phyloP scores from a whole-genome alignment of 2,329 filamentous ascomycete genomes.

The Arthrinium phaeospermum region DNA sequence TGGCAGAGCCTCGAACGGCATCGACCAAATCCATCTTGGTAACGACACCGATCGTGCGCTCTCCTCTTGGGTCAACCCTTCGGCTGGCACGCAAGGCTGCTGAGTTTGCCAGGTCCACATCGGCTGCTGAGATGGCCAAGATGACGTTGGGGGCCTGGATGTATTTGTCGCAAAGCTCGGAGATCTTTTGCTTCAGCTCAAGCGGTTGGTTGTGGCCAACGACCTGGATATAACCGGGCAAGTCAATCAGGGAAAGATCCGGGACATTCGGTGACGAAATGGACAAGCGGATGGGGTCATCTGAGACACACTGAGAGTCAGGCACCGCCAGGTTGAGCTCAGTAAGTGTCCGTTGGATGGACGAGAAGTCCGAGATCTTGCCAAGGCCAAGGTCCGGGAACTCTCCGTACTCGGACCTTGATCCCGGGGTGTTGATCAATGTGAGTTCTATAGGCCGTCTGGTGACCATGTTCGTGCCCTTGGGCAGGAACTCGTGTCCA shows the following conservation, averaged over 20 bases:
- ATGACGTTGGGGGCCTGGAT: conserved; percentile 97
- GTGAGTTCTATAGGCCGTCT: conserved; percentile 94
- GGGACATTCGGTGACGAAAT: conserved; percentile 96
- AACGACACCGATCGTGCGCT: conserved; percentile 97
- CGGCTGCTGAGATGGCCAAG: conserved; percentile 93
- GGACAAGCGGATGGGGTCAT: conserved; percentile 94
- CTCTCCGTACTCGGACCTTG: conserved; percentile 89
- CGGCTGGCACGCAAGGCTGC: conserved; percentile 88
- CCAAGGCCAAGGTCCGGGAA: conserved; percentile 91
- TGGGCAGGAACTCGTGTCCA: conserved; percentile 95
- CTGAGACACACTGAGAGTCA: conserved; percentile 88
- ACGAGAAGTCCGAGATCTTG: conserved; percentile 88
- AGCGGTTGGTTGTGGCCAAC: conserved; percentile 87
- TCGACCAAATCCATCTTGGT: conserved; percentile 99
- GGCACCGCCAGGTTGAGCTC: conserved; percentile 95
- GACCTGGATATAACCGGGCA: conserved; percentile 97
- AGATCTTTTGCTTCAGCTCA: conserved; percentile 93
- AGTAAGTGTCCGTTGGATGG: conserved; percentile 91
- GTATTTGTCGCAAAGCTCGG: conserved; percentile 96
- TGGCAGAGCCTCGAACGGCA: conserved; percentile 74
- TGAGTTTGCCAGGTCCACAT: conserved; percentile 96
- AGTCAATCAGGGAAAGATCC: conserved; percentile 92
- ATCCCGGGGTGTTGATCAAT: conserved; percentile 90
- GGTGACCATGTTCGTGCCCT: conserved; percentile 99
- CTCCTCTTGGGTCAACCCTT: conserved; percentile 89